A percentile compares a stretch with the other conserved stretches of the same genome.
Evolutionary conservation across 1,139 yeast genomes (phyloP).

Genomic region (Candida sp.): DNA sequence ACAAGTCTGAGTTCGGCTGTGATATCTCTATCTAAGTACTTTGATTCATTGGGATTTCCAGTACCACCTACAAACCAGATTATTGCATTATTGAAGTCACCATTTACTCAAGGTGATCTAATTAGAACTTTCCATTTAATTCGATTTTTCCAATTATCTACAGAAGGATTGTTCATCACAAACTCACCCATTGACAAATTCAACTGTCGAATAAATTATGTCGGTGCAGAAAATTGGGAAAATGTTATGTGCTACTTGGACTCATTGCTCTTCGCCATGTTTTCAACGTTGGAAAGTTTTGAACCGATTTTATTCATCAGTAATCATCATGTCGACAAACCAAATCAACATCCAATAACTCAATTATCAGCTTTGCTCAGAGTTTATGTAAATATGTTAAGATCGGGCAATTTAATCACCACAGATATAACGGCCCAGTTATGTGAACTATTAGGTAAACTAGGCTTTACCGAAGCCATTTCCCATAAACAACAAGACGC

Average conservation of each 20-base stretch:
- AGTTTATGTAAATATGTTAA: conserved; percentile 60
- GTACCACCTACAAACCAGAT: conserved; percentile 25
- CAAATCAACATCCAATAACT: conserved; percentile 26
- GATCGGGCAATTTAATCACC: conserved; percentile 66
- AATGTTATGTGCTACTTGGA: conserved; percentile 77
- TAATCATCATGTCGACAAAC: conserved; percentile 13
- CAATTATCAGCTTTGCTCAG: conserved; percentile 56
- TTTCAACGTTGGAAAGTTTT: conserved; percentile 63
- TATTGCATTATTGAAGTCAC: conserved; percentile 33
- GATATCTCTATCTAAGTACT: conserved; percentile 21
- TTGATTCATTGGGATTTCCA: conserved; percentile 23
- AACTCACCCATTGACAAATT: conserved; percentile 28
- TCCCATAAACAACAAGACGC: conserved; percentile 67
- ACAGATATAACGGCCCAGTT: conserved; percentile 54
- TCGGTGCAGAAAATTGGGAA: conserved; percentile 72
- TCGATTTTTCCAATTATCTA: conserved; percentile 38
- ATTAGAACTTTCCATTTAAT: conserved; percentile 29
- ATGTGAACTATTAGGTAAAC: conserved; percentile 43
- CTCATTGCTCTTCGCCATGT: conserved; percentile 68
- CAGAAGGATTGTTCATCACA: conserved; percentile 38
- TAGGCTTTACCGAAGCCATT: conserved; percentile 56
- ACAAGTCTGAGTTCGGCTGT: conserved; percentile 19
- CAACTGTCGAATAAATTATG: conserved; percentile 20
- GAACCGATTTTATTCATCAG: conserved; percentile 60
- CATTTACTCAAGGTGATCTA: conserved; percentile 37